Percentiles rank a stretch among this genome's conserved stretches.
Conservation (phyloP, 2,329 filamentous ascomycete species). For the Fusarium nematophilum region DNA sequence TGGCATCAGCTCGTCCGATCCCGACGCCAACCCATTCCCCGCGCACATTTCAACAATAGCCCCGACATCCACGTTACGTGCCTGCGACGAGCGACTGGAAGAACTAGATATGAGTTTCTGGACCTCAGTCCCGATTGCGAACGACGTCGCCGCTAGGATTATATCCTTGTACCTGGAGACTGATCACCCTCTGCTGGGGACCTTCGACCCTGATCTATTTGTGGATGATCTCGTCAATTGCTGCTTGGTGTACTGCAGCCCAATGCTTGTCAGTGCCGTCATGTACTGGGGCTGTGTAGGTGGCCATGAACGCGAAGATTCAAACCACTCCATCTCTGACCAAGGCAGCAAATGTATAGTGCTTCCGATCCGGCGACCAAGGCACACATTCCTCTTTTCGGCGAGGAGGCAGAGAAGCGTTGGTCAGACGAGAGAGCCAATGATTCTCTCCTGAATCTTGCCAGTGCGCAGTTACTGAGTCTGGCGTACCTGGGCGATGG, state of each 20-base stretch:
- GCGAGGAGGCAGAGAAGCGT: slow-evolving; percentile 17
- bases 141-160: slow-evolving; percentile 45
- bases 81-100: slow-evolving; percentile 44
- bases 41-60: background rate
- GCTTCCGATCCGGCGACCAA: background rate
- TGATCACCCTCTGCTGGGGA: slow-evolving; percentile 52
- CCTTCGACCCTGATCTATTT: slow-evolving; percentile 51
- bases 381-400: slow-evolving; percentile 7
- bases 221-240: slow-evolving; percentile 47
- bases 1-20: background rate
- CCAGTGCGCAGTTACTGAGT: slow-evolving; percentile 48
- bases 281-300: slow-evolving; percentile 32
- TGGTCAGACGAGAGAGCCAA: slow-evolving; percentile 17
- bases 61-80: background rate
- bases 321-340: background rate
- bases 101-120: slow-evolving; percentile 47
- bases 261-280: slow-evolving; percentile 10
- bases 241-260: slow-evolving; percentile 6
- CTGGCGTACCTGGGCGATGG: slow-evolving; percentile 50
- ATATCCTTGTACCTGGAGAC: slow-evolving; percentile 54
- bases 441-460: slow-evolving; percentile 42
- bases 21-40: slow-evolving; percentile 10
- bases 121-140: slow-evolving; percentile 48
- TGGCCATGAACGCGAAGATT: background rate
- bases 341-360: slow-evolving; percentile 26